Evolutionary conservation across 768 basidiomycete species (phyloP).

Genomic region (Tricholoma flavovirens): DNA sequence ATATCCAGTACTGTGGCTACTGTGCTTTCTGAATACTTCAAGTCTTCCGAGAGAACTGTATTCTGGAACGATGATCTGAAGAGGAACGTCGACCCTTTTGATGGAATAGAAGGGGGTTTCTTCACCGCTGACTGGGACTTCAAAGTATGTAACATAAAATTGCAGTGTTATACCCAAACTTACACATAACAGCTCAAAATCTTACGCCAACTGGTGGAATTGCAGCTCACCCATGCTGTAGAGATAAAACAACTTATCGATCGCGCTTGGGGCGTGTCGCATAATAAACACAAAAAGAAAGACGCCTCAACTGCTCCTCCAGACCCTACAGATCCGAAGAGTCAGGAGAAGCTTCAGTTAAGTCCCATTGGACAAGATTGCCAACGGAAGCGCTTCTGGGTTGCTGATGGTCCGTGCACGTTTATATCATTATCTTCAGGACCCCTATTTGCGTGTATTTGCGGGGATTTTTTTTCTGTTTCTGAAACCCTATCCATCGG

Average conservation of each 20-base stretch:
- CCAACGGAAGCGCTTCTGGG: conserved; percentile 77
- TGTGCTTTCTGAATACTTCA: conserved; percentile 69
- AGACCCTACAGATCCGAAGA: conserved; percentile 56
- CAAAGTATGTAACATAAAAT: conserved; percentile 49
- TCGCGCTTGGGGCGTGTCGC: conserved; percentile 81
- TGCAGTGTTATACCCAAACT: conserved; percentile 8
- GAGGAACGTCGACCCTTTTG: conserved; percentile 71
- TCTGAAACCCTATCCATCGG: conserved; percentile 36
- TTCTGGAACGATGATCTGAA: conserved; percentile 74
- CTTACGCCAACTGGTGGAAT: conserved; percentile 78
- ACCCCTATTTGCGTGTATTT: conserved; percentile 73
- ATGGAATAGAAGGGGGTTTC: conserved; percentile 60
- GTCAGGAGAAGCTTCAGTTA: conserved; percentile 59
- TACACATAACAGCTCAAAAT: conserved; percentile 59
- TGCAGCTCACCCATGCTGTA: conserved; percentile 66
- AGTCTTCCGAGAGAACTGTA: conserved; percentile 64
- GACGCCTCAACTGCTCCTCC: conserved; percentile 51
- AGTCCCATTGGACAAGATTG: conserved; percentile 74
- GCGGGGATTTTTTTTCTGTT: conserved; percentile 40
- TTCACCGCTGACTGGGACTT: conserved; percentile 77
- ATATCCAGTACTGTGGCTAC: conserved; percentile 70
- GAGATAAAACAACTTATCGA: conserved; percentile 72
- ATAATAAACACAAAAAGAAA: conserved; percentile 81
- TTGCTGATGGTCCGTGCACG: conserved; percentile 79
- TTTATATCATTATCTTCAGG: conserved; percentile 24